phyloP scores from a whole-genome alignment of 306 rosid species.

The Ziziphus jujuba region DNA sequence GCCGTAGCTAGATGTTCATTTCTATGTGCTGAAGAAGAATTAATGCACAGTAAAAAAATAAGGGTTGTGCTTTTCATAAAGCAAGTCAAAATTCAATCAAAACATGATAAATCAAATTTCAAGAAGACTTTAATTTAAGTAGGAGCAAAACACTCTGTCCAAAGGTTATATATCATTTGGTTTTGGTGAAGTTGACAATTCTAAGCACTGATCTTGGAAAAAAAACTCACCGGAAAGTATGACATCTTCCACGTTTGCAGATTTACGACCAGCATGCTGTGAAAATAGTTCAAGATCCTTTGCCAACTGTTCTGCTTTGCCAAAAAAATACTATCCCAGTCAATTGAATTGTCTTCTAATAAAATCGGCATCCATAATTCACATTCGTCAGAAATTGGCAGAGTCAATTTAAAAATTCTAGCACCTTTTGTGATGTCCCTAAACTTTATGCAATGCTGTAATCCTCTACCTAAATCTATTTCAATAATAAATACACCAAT shows the following conservation, averaged over 20 bases:
- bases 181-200: background rate
- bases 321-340: slow-evolving; percentile 2
- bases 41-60: background rate
- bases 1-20: slow-evolving; percentile 67
- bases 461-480: background rate
- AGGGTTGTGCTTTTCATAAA: background rate
- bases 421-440: background rate
- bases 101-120: background rate
- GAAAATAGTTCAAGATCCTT: slow-evolving; percentile 82
- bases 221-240: slow-evolving; percentile 73
- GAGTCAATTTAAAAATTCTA: background rate
- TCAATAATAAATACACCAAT: background rate
- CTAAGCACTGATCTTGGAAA: background rate
- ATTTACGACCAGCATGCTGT: slow-evolving; percentile 81
- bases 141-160: background rate
- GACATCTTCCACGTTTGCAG: slow-evolving; percentile 84
- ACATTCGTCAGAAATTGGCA: background rate
- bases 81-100: background rate
- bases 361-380: background rate
- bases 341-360: background rate
- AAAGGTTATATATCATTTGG: background rate
- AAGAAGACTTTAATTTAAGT: background rate
- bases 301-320: slow-evolving; percentile 67
- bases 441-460: background rate
- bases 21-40: slow-evolving; percentile 60